phyloP scores from a whole-genome alignment of 768 basidiomycete genomes.

The Scleroderma bovista region DNA sequence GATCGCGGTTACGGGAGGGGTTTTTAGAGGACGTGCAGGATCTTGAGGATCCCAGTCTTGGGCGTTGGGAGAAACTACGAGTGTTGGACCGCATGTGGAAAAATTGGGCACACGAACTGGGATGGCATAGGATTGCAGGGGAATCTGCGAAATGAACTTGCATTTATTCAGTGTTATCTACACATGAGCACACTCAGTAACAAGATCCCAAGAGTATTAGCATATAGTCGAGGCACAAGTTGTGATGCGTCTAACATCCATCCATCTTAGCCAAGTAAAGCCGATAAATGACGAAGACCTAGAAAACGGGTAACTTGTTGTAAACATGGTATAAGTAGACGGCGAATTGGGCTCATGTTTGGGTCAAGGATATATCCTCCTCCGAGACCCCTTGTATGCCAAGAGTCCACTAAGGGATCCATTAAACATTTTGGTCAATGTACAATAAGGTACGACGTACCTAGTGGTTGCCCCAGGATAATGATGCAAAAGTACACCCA shows the following conservation, averaged over 20 bases:
- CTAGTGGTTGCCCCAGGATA: slow-evolving; percentile 54
- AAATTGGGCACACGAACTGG: slow-evolving; percentile 69
- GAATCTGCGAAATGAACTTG: background rate
- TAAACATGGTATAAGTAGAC: slow-evolving; percentile 34
- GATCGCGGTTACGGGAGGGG: slow-evolving; percentile 61
- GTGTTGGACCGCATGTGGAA: slow-evolving; percentile 88
- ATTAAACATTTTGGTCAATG: background rate
- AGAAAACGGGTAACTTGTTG: slow-evolving; percentile 14
- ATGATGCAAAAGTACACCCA: slow-evolving; percentile 71
- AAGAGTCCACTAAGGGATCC: slow-evolving; percentile 51
- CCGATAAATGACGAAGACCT: slow-evolving; percentile 16
- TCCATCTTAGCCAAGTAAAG: background rate
- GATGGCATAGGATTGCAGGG: slow-evolving; percentile 42
- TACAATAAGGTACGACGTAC: slow-evolving; percentile 36
- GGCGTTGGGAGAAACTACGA: slow-evolving; percentile 63
- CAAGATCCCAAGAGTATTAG: too few species aligned
- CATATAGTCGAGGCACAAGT: too few species aligned
- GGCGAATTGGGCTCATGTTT: slow-evolving; percentile 49
- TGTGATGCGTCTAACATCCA: background rate
- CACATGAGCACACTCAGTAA: background rate
- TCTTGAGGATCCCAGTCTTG: slow-evolving; percentile 69
- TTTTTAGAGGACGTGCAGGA: slow-evolving; percentile 85
- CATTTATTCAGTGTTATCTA: background rate
- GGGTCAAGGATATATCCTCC: slow-evolving; percentile 63
- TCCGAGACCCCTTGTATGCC: slow-evolving; percentile 66